Percentiles rank a stretch among this genome's conserved stretches.
phyloP scores from a whole-genome alignment of 257 asterid species.

The Verbascum thapsus region DNA sequence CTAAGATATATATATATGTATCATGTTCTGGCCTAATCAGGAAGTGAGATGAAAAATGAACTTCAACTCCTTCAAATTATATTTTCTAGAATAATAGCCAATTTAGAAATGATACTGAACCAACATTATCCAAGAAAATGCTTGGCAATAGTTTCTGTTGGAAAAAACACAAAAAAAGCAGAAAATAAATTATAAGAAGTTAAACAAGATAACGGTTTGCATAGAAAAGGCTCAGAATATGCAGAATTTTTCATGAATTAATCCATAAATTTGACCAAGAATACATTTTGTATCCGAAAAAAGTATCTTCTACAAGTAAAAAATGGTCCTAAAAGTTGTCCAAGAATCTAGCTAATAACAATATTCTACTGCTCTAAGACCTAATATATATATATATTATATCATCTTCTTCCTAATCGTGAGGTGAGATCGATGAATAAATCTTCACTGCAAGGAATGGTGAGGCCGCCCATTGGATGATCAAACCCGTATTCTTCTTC shows the following conservation, averaged over 20 bases:
- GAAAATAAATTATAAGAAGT: too few relatives aligned
- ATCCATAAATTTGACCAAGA: neutral
- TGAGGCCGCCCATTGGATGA: constrained; percentile 65
- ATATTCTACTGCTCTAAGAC: constrained; percentile 1
- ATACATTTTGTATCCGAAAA: neutral
- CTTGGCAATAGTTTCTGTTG: too few relatives aligned
- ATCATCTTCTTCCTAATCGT: constrained; percentile 28
- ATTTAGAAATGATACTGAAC: too few relatives aligned
- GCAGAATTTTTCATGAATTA: neutral
- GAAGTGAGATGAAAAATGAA: neutral
- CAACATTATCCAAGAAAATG: too few relatives aligned
- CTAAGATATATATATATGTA: too few relatives aligned
- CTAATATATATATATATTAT: neutral
- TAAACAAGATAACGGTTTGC: neutral
- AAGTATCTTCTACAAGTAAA: neutral
- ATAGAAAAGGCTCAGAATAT: neutral
- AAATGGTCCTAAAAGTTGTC: neutral
- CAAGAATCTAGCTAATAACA: constrained; percentile 10
- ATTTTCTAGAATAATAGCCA: too few relatives aligned
- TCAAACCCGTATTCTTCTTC: constrained; percentile 50
- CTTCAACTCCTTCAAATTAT: too few relatives aligned
- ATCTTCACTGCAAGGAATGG: constrained; percentile 48
- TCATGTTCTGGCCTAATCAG: neutral
- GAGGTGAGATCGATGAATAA: constrained; percentile 40
- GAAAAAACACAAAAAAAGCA: too few relatives aligned